Evolutionary conservation across 768 basidiomycete species (phyloP).

Genomic region (Pholiota microspora): DNA sequence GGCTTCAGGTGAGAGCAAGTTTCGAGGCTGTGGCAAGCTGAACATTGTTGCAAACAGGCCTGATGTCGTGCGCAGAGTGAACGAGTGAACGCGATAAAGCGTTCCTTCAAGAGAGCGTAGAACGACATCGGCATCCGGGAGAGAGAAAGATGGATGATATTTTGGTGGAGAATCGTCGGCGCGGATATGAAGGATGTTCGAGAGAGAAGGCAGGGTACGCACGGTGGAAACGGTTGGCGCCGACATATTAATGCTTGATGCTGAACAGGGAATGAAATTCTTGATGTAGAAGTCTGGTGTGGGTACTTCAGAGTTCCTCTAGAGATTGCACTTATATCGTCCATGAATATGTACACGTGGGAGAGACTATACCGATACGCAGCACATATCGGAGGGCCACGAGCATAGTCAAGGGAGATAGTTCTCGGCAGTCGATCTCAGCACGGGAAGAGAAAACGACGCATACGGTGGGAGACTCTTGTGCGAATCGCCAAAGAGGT

Average conservation of each 20-base stretch:
- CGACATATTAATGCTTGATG: slow-evolving; percentile 15
- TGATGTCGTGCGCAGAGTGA: slow-evolving; percentile 55
- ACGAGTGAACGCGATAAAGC: slow-evolving; percentile 54
- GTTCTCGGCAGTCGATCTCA: slow-evolving; percentile 16
- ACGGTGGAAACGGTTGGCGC: slow-evolving; percentile 16
- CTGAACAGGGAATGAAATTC: not conserved
- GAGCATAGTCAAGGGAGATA: slow-evolving; percentile 16
- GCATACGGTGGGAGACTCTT: slow-evolving; percentile 6
- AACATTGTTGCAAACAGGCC: slow-evolving; percentile 64
- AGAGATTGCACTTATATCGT: slow-evolving; percentile 13
- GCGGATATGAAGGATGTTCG: slow-evolving; percentile 12
- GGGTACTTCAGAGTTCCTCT: not conserved
- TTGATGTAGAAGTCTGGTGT: slow-evolving; percentile 3
- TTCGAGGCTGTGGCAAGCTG: slow-evolving; percentile 46
- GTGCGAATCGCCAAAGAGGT: slow-evolving; percentile 11
- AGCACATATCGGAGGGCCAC: slow-evolving; percentile 16
- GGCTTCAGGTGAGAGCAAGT: not conserved
- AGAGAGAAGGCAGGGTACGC: slow-evolving; percentile 5
- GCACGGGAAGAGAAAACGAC: slow-evolving; percentile 12
- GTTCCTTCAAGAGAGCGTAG: slow-evolving; percentile 45
- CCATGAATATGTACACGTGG: slow-evolving; percentile 19
- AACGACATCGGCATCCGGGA: slow-evolving; percentile 32
- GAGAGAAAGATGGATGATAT: slow-evolving; percentile 32
- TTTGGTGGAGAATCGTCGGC: slow-evolving; percentile 12
- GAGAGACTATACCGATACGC: slow-evolving; percentile 14